A percentile compares a stretch with the other conserved stretches of the same genome.
phyloP scores from a whole-genome alignment of 768 basidiomycete species.

The Boletus insuetus region DNA sequence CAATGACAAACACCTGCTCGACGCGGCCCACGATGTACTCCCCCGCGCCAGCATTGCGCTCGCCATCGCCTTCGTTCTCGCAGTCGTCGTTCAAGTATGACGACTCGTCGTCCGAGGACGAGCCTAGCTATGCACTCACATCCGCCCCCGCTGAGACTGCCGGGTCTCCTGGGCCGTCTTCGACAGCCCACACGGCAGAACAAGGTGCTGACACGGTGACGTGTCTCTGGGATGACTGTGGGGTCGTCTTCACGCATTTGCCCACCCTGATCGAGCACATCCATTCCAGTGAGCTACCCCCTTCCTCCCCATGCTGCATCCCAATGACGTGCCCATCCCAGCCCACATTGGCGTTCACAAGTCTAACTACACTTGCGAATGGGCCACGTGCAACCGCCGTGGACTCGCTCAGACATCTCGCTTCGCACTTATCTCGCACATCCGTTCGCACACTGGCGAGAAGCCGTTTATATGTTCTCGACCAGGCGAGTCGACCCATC shows the following conservation, averaged over 20 bases:
- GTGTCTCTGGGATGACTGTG: conserved; percentile 86
- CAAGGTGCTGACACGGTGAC: conserved; percentile 55
- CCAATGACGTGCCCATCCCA: conserved; percentile 26
- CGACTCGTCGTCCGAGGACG: conserved; percentile 26
- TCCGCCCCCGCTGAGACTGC: conserved; percentile 15
- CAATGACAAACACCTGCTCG: conserved; percentile 17
- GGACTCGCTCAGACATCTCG: conserved; percentile 85
- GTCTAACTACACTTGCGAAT: conserved; percentile 86
- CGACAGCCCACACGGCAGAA: conserved; percentile 16
- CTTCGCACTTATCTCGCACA: conserved; percentile 87
- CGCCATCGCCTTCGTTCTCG: conserved; percentile 41
- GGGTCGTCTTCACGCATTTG: conserved; percentile 66
- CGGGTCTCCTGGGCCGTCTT: conserved; percentile 22
- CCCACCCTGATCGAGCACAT: conserved; percentile 80
- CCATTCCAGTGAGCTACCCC: conserved; percentile 59
- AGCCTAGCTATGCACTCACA: conserved; percentile 13
- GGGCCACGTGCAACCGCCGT: conserved; percentile 76
- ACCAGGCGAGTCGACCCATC: conserved; percentile 55
- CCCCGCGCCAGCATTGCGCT: conserved; percentile 38
- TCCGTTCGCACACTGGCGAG: conserved; percentile 91
- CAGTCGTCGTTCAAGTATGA: conserved; percentile 29
- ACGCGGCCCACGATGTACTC: conserved; percentile 33
- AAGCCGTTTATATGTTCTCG: conserved; percentile 84
- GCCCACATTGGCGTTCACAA: conserved; percentile 83
- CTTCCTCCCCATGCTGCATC: too few relatives aligned